These are phyloP conservation scores for Aspergillus sp. DNA, from an alignment of 2,329 filamentous ascomycete species.

Conservation along the genomic window DNA sequence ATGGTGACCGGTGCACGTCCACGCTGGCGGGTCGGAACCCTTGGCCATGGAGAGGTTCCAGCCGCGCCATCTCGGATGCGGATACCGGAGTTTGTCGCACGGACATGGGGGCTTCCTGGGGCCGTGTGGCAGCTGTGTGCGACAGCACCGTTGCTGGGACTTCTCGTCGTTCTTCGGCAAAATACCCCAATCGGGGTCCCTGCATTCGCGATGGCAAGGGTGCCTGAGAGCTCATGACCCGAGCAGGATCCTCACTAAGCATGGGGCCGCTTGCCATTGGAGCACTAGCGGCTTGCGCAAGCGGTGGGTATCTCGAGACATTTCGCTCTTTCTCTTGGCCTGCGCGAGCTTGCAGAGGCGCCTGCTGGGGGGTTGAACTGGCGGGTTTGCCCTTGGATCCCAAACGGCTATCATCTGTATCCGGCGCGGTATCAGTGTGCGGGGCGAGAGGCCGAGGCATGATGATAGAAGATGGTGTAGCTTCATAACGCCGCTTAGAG, in stretches of 20 bases:
- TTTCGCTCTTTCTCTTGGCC: constrained; percentile 40
- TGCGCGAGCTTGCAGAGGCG: constrained; percentile 34
- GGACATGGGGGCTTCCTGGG: constrained; percentile 33
- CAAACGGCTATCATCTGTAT: constrained; percentile 35
- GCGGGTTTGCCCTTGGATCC: constrained; percentile 33
- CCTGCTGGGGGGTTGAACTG: constrained; percentile 34
- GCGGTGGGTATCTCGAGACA: constrained; percentile 38
- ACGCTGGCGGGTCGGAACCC: constrained; percentile 22
- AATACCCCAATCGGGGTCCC: constrained; percentile 49
- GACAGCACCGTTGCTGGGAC: constrained; percentile 25
- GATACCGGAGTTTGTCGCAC: constrained; percentile 33
- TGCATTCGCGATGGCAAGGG: constrained; percentile 34
- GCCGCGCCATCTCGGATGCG: constrained; percentile 35
- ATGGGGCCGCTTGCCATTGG: constrained; percentile 24
- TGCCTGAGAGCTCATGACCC: constrained; percentile 34
- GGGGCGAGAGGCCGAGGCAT: constrained; percentile 46
- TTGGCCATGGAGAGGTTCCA: constrained; percentile 34
- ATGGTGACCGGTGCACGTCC: constrained; percentile 27
- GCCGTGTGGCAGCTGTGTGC: constrained; percentile 24
- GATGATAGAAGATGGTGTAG: constrained; percentile 43
- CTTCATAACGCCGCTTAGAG: constrained; percentile 52
- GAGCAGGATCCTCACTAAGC: constrained; percentile 38
- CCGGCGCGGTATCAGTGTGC: constrained; percentile 40
- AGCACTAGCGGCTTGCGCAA: constrained; percentile 42
- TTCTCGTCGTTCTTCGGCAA: constrained; percentile 45